Evolutionary conservation across 805 yeast genomes (phyloP).

Genomic region (Ogataea paraovalis): DNA sequence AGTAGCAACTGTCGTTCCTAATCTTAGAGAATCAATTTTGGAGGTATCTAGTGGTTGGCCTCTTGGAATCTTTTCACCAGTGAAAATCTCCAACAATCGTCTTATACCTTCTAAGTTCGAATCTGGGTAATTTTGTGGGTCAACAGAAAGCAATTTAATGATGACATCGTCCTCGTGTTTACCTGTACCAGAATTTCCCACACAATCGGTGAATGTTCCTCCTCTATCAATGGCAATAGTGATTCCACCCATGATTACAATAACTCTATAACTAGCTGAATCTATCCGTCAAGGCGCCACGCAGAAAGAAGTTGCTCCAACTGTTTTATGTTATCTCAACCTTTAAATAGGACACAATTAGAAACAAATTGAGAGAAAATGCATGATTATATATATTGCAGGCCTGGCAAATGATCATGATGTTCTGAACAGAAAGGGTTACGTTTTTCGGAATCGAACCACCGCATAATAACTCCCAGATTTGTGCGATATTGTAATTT

Average conservation of each 20-base stretch:
- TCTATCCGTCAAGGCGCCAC: too few relatives aligned
- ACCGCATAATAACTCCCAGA: background rate
- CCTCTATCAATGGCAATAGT: slow-evolving; percentile 60
- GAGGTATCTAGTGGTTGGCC: slow-evolving; percentile 58
- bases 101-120: slow-evolving; percentile 93
- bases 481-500: too few relatives aligned
- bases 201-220: slow-evolving; percentile 87
- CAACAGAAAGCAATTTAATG: slow-evolving; percentile 80
- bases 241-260: slow-evolving; percentile 20
- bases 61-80: slow-evolving; percentile 52
- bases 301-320: too few relatives aligned
- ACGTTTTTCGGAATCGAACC: background rate
- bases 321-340: too few relatives aligned
- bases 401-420: too few relatives aligned
- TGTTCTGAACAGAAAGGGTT: background rate
- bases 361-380: too few relatives aligned
- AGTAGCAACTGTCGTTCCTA: slow-evolving; percentile 97
- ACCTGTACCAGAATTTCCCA: slow-evolving; percentile 48
- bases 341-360: too few relatives aligned
- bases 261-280: too few relatives aligned
- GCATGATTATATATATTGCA: too few relatives aligned
- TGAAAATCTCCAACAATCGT: slow-evolving; percentile 61
- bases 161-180: slow-evolving; percentile 55
- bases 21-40: slow-evolving; percentile 62
- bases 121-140: slow-evolving; percentile 81